Percentiles rank a stretch among this genome's conserved stretches.
phyloP scores from a whole-genome alignment of 1,284 basidiomycete genomes.

The Termitomyces sp. region DNA sequence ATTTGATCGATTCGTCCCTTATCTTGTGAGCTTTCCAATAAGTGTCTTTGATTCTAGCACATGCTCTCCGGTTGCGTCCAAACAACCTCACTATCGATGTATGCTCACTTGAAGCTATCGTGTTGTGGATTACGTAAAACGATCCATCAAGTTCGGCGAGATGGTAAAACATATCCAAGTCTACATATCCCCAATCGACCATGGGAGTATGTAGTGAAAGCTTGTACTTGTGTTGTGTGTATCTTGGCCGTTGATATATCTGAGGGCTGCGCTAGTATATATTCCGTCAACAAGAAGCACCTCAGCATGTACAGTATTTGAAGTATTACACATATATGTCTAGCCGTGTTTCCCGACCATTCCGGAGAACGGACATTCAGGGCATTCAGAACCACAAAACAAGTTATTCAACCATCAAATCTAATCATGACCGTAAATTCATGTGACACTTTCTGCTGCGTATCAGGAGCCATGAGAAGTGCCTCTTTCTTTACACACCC shows the following conservation, averaged over 20 bases:
- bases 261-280: not conserved
- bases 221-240: not conserved
- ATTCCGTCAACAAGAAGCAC: not conserved
- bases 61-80: not conserved
- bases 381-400: not conserved
- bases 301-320: not conserved
- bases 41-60: no score
- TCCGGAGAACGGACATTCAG: not conserved
- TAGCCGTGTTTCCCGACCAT: not conserved
- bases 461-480: not conserved
- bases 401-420: slow-evolving; percentile 3
- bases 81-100: not conserved
- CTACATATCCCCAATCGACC: not conserved
- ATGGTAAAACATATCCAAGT: not conserved
- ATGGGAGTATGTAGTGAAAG: not conserved
- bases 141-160: not conserved
- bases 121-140: not conserved
- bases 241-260: not conserved
- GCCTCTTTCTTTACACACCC: not conserved
- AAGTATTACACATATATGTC: not conserved
- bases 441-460: not conserved
- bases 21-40: not conserved
- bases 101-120: not conserved
- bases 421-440: not conserved
- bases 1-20: not conserved